Base-by-base conservation (phyloP, 805 yeast species). In the Saccharomyces kudriavzevii region DNA sequence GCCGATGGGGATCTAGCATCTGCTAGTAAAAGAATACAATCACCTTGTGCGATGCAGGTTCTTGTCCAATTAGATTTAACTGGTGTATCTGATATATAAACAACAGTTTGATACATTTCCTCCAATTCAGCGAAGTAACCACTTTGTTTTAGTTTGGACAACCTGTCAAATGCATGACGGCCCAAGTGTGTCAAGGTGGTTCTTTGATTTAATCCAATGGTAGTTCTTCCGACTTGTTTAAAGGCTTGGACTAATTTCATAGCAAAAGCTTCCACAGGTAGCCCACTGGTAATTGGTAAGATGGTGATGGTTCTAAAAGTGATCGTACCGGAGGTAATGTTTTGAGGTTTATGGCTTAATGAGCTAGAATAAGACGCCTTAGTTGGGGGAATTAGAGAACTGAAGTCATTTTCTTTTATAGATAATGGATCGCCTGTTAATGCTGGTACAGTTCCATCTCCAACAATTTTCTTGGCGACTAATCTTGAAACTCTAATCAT, bases 31-130 rank as follows among this genome's bases (percentile, higher is more conserved):
- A 94, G 73, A n/a, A 92, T 82, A 72, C 97, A 91, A 69, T 92
- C 98, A 17, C 96, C 98, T 68, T 92, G 97, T 8, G 91, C 83
- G 45, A 92, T 86, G 68, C 98, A 94, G 0, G 97, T 89, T 8
- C 82, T 78, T 0, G 97, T 89, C 99, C 99, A 92, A 20, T 83
- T 78, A 0, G 97, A 87, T 59, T 82, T 83, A 1, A 86, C 82
- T 0, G 87, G 77, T 0, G 97, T 83, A 62, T 94, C 98, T 26
- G 94, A 91, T 11, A 92, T 83, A 64, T 92, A 94, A 1, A 92
- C 81, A 3, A 94, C 86, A n/a, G 89, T 85, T 59, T 92, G 89
- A 66, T 84, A 88, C 57, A 81, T 79, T 62, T 91, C 97, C 73
- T 92, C 99, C 49, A 94, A 75, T 60, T 89, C 96, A 0, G 96